These are phyloP conservation scores for Beauveria rudraprayagi DNA, from an alignment of 2,329 filamentous ascomycete genomes.

Conservation along the genomic window DNA sequence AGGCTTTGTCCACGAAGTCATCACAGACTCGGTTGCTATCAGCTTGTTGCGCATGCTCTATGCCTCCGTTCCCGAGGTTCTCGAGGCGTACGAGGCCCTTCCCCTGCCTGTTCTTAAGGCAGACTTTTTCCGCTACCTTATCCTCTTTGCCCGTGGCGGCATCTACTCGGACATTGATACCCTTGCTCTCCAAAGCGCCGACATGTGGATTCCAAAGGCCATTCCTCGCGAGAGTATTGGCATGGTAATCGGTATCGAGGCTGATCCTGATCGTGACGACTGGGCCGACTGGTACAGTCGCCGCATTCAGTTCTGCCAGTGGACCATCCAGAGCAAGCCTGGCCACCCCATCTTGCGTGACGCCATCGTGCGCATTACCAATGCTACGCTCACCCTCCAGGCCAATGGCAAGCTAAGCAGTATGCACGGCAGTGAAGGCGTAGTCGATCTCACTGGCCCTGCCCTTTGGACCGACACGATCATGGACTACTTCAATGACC, in stretches of 20 bases:
- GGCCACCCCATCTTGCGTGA: slow-evolving; percentile 88
- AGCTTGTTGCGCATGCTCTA: slow-evolving; percentile 82
- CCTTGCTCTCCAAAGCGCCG: slow-evolving; percentile 68
- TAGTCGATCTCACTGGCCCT: slow-evolving; percentile 91
- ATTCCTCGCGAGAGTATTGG: slow-evolving; percentile 74
- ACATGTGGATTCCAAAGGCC: slow-evolving; percentile 76
- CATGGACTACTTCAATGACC: slow-evolving; percentile 90
- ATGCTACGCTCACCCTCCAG: slow-evolving; percentile 70
- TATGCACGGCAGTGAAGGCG: slow-evolving; percentile 52
- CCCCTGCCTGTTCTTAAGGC: slow-evolving; percentile 70
- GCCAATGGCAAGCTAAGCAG: slow-evolving; percentile 53
- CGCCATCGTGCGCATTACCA: slow-evolving; percentile 77
- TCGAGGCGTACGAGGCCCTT: slow-evolving; percentile 66
- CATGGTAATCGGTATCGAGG: slow-evolving; percentile 89
- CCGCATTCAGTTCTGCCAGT: slow-evolving; percentile 96
- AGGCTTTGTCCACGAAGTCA: slow-evolving; percentile 90
- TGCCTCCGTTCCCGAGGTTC: slow-evolving; percentile 68
- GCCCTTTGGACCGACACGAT: slow-evolving; percentile 90
- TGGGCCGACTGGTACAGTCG: slow-evolving; percentile 96
- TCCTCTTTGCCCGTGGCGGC: slow-evolving; percentile 52
- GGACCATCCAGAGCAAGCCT: slow-evolving; percentile 94
- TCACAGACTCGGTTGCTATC: slow-evolving; percentile 80
- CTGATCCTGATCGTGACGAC: slow-evolving; percentile 84
- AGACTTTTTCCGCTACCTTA: slow-evolving; percentile 71
- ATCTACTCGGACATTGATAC: slow-evolving; percentile 93